Base-by-base conservation (phyloP, 805 yeast species). In the Barnettozyma populi region DNA sequence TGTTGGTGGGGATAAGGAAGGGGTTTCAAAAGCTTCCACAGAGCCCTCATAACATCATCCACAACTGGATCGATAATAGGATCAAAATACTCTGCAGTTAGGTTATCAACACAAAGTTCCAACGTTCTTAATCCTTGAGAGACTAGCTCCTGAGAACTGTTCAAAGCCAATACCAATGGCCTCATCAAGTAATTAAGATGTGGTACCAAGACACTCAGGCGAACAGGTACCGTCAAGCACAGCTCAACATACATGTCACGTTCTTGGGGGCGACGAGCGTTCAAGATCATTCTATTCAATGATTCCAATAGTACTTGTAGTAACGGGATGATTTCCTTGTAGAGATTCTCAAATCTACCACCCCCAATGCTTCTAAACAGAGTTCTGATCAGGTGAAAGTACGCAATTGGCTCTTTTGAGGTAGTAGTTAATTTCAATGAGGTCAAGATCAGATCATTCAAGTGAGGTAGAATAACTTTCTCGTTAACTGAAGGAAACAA, bases 51-150 rank as follows among this genome's bases (percentile, higher is more conserved):
- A 2, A 95, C 90, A 56, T 94, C 97, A 51, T 87, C 95, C 46
- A 92, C 82, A 2, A 90, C 97, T 0, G 99, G 98, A 60, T 90
- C 97, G 51, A 94, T 82, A 62, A 94, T 90, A 2, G 99, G 98
- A 59, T 94, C 99, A 65, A 94, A 90, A 64, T 90, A 94, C 54
- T 90, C 96, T 0, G 98, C 95, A 0, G 98, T 95, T 51, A 94
- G 67, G 59, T 95, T 94, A 60, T 94, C 99, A 21, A 94, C 97
- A 62, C 99, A 94, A 7, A 94, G 73, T 62, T 94, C 99, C 49
- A 94, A 77, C 0, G 99, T 95, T 53, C 99, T 73, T 53, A 94
- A 70, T 41, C 99, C 99, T 65, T 94, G 99, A 42, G 90, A 82
- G 1, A 94, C 94, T 38, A 95, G 76, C 52, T 94, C 99, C 52